Percentiles rank a stretch among this genome's conserved stretches.
Evolutionary conservation across 805 yeast genomes (phyloP).

Genomic region (Candida jianshihensis): DNA sequence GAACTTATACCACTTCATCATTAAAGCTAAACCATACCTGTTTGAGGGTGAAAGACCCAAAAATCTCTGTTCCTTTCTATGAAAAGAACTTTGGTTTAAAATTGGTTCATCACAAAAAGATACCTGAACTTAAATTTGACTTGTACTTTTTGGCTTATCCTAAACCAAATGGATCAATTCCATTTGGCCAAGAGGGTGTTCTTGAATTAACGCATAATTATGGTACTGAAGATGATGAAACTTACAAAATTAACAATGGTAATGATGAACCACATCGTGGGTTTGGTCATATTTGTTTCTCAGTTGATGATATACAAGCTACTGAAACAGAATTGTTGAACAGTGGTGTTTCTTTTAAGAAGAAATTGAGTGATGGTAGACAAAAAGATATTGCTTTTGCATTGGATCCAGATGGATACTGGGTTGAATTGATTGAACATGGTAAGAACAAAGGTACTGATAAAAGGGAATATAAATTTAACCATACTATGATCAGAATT

Average conservation of each 20-base stretch:
- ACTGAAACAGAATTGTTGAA: constrained; percentile 53
- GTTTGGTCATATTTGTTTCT: constrained; percentile 87
- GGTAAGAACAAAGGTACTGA: constrained; percentile 36
- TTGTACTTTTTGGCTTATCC: constrained; percentile 58
- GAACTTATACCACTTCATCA: constrained; percentile 9
- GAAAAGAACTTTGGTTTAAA: constrained; percentile 68
- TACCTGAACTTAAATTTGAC: constrained; percentile 51
- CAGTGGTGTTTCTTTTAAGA: constrained; percentile 69
- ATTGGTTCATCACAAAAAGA: constrained; percentile 42
- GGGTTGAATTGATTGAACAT: constrained; percentile 84
- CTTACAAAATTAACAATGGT: constrained; percentile 66
- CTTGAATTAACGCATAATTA: constrained; percentile 79
- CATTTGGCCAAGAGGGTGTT: constrained; percentile 44
- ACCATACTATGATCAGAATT: constrained; percentile 90
- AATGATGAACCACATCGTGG: constrained; percentile 82
- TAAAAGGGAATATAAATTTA: constrained; percentile 38
- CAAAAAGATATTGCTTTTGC: constrained; percentile 91
- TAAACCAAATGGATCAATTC: constrained; percentile 5
- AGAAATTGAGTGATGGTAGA: constrained; percentile 82
- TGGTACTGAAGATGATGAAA: constrained; percentile 56
- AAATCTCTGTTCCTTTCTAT: constrained; percentile 66
- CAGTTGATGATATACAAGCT: constrained; percentile 71
- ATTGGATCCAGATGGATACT: constrained; percentile 92
- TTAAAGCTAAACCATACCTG: constrained; percentile 58
- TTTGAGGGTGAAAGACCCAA: constrained; percentile 78